Conservation (phyloP, 2,329 filamentous ascomycete genomes). For the Arthrobotrys sphaeroides region DNA sequence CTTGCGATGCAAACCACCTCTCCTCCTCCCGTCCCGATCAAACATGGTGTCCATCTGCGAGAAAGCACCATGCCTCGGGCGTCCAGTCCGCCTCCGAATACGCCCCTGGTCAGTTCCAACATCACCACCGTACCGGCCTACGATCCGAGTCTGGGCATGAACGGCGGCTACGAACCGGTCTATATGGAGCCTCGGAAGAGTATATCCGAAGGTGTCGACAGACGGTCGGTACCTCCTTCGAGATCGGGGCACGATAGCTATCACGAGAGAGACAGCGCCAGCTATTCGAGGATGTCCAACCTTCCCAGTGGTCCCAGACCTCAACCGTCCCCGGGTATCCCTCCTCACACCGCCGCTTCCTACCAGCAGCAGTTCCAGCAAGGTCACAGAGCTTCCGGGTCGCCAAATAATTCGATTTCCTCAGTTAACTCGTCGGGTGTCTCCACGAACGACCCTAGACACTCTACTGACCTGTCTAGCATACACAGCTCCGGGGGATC, state of each 20-base stretch:
- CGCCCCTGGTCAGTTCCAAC: constrained; percentile 51
- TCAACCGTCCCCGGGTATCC: constrained; percentile 22
- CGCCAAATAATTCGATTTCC: constrained; percentile 62
- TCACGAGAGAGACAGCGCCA: constrained; percentile 1
- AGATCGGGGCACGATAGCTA: constrained; percentile 11
- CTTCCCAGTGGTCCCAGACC: constrained; percentile 40
- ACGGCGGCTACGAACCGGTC: not conserved
- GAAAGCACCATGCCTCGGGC: constrained; percentile 25
- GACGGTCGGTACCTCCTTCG: constrained; percentile 31
- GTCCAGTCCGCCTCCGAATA: constrained; percentile 39
- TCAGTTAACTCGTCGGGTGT: constrained; percentile 61
- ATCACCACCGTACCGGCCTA: constrained; percentile 48
- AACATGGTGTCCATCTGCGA: constrained; percentile 32
- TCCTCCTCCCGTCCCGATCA: constrained; percentile 40
- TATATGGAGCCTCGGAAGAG: constrained; percentile 27
- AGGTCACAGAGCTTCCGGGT: constrained; percentile 67
- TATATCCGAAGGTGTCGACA: constrained; percentile 13
- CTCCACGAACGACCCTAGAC: constrained; percentile 64
- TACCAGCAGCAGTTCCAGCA: constrained; percentile 56
- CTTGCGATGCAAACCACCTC: constrained; percentile 37
- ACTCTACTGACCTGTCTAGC: constrained; percentile 72
- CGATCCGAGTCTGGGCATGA: constrained; percentile 19
- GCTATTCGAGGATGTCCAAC: constrained; percentile 31
- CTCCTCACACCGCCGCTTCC: constrained; percentile 35
- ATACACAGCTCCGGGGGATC: constrained; percentile 62